Conservation (phyloP, 2,329 filamentous ascomycete genomes). For the Claviceps digitariae region DNA sequence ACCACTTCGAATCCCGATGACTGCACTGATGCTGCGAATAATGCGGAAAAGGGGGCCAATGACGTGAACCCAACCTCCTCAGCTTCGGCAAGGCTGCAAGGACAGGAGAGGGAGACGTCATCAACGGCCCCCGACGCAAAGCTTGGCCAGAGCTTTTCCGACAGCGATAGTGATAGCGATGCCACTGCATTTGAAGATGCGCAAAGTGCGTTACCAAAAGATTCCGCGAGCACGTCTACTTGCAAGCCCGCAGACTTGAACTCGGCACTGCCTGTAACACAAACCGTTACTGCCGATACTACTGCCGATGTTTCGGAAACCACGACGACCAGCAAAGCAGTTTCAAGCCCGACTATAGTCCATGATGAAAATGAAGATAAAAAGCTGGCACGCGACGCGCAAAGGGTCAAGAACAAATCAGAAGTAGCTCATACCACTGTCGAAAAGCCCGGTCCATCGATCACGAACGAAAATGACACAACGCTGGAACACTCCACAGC, state of each 20-base stretch:
- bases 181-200: constrained; percentile 24
- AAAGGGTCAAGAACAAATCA: not conserved
- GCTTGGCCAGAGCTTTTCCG: not conserved
- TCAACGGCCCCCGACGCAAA: not conserved
- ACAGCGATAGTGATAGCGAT: constrained; percentile 21
- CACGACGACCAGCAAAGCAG: not conserved
- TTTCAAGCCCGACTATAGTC: not conserved
- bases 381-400: not conserved
- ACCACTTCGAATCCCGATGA: not conserved
- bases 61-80: not conserved
- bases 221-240: not conserved
- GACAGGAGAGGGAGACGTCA: not conserved
- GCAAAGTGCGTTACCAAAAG: constrained; percentile 14
- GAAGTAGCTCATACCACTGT: not conserved
- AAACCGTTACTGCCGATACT: not conserved
- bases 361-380: not conserved
- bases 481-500: not conserved
- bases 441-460: not conserved
- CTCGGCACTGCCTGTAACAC: not conserved
- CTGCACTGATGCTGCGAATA: not conserved
- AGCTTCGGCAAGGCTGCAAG: not conserved
- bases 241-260: not conserved
- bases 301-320: not conserved
- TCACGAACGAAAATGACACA: not conserved
- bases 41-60: not conserved